Evolutionary conservation across 805 yeast species (phyloP), one percentile per base, ranked within the genome.

Genomic region (Saturnispora mendoncae): DNA sequence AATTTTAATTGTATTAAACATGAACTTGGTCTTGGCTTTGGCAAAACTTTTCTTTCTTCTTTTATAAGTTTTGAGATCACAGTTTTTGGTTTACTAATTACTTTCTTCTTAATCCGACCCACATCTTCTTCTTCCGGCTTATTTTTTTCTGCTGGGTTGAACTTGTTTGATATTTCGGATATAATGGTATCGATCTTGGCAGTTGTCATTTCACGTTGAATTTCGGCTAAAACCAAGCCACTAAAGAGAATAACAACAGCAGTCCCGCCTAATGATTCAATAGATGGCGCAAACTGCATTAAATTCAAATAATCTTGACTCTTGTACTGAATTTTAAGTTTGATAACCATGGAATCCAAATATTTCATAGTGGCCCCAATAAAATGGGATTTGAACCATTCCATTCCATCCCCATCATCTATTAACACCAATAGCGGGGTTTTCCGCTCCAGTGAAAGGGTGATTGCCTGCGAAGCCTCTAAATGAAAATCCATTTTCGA

Each of bases 181-280:
- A 35, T 35, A 35, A 35, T 13, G 14, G 38, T 18, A 12, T 25
- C 31, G 17, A 35, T 21, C 12, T 35, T n/a, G 12, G 14, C 13
- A 17, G 12, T 10, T 17, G 38, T 35, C 14, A 18, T 3, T 14
- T 35, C 31, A 3, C 17, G 10, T 14, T 17, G 9, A 27, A 39
- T 21, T 10, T 31, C 27, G 9, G 36, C 20, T 9, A 39, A 18
- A 4, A 32, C 37, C 12, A 8, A 54, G 6, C 80, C 76, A 9
- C 64, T 59, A 26, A 56, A 60, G n/a, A 83, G 65, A 12, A 80
- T 60, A 51, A 74, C 69, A 19, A 80, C 60, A 46, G 83, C 68
- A 2, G 88, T 88, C 3, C 69, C 65, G 0, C 51, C 52, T 6
- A 69, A 61, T 14, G 65, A 59, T 2, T 35, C 39, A 34, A 51